A percentile compares a stretch with the other conserved stretches of the same genome.
phyloP scores from a whole-genome alignment of 1,139 yeast species.

The Blastobotrys arbuscula region DNA sequence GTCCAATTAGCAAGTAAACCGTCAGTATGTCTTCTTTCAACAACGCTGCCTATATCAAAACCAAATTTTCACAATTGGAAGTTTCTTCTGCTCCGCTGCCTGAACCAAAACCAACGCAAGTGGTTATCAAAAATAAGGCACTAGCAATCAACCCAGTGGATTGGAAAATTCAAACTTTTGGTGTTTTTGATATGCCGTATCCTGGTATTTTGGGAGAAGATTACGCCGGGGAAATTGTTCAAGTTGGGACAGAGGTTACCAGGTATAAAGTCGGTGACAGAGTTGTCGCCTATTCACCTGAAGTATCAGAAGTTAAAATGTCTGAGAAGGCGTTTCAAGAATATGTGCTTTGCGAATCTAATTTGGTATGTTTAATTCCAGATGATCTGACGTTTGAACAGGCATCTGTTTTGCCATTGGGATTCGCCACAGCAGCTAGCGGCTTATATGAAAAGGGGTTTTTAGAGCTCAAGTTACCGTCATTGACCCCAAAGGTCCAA shows the following conservation, averaged over 20 bases:
- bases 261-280: conserved; percentile 49
- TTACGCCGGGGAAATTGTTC: conserved; percentile 49
- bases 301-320: conserved; percentile 30
- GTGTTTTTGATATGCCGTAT: conserved; percentile 21
- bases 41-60: too few species aligned
- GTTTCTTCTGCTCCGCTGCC: too few species aligned
- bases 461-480: not conserved
- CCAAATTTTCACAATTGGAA: too few species aligned
- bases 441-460: not conserved
- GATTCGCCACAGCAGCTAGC: not conserved
- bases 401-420: conserved; percentile 2
- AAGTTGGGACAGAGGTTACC: conserved; percentile 53
- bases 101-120: not conserved
- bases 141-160: conserved; percentile 1
- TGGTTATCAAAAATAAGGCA: not conserved
- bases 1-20: too few species aligned
- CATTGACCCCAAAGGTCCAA: not conserved
- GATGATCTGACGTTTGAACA: conserved; percentile 1
- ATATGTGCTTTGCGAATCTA: conserved; percentile 35
- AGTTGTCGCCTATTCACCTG: conserved; percentile 47
- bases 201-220: conserved; percentile 1
- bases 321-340: conserved; percentile 58
- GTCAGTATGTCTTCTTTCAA: too few species aligned
- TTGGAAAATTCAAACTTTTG: not conserved
- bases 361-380: not conserved